Evolutionary conservation across 768 basidiomycete genomes (phyloP), one percentile per base, ranked within the genome.

Genomic region (Tephrocybe sp.): DNA sequence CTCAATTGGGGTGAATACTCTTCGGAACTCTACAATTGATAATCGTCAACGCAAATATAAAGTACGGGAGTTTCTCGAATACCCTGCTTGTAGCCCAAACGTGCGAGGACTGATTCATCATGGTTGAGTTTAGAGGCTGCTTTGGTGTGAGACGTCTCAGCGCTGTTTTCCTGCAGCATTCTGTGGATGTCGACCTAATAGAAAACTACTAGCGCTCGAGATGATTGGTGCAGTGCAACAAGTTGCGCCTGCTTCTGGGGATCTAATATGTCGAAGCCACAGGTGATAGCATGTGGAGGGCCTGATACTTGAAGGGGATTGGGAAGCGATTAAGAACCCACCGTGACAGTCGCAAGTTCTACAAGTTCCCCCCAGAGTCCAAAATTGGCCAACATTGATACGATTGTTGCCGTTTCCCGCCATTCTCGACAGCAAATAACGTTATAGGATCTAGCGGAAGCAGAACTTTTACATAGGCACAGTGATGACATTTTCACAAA

Each of bases 1-100:
- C 78, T 88, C 78, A 11, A 80, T 56, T 0, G 76, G 73, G 6
- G 69, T 71, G 54, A 81, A 83, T 1, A 73, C 76, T 29, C 80
- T 68, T 54, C 73, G 74, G 57, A 83, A 79, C 60, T 84, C 80
- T 55, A 27, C n/a, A n/a, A n/a, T 1, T 13, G 7, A 33, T 42
- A 21, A 42, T 49, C 16, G 39, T 49, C 12, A 42, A 21, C 24
- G 38, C 10, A 37, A 13, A 4, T 10, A 4, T 30, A n/a, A 34
- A 4, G 33, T 12, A n/a, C 33, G 15, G 15, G 33, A 34, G 11
- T 6, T 12, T n/a, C 15, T 34, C 15, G 15, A 34, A 15, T 34
- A 46, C 58, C 58, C 37, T 57, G 59, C 29, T 60, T 60, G 38
- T 60, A 60, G 3, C 59, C 59, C 22, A 60, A 43, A 25, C 49